Conservation (phyloP, 139 green algal genomes). For the Chlamydomonas schloesseri region DNA sequence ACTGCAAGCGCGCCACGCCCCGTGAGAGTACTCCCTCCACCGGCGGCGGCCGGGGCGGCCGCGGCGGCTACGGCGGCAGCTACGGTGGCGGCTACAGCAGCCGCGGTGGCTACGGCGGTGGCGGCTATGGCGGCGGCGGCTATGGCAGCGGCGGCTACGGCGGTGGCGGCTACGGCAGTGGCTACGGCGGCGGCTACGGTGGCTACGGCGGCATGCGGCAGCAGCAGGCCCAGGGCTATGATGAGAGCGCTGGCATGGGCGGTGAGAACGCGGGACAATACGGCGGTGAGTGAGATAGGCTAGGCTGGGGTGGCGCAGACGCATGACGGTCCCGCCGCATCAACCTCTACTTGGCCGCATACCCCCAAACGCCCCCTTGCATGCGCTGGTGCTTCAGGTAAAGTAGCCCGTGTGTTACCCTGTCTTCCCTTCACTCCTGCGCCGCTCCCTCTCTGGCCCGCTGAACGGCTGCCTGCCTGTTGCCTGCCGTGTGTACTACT, state of each 20-base stretch:
- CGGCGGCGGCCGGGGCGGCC: not conserved
- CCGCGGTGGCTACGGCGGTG: slow-evolving; percentile 15
- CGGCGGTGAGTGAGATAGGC: too few relatives aligned
- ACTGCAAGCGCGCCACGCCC: slow-evolving; percentile 81
- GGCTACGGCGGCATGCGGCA: not conserved
- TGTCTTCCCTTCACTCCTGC: too few relatives aligned
- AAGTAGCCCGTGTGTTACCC: too few relatives aligned
- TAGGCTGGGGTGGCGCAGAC: too few relatives aligned
- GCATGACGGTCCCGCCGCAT: too few relatives aligned
- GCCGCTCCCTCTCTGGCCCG: too few relatives aligned
- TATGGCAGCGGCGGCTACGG: slow-evolving; percentile 1
- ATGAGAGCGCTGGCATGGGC: not conserved
- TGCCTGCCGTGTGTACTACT: too few relatives aligned
- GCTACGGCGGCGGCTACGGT: not conserved
- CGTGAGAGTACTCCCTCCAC: slow-evolving; percentile 65
- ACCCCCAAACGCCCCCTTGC: too few relatives aligned
- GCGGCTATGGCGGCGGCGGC: slow-evolving; percentile 4
- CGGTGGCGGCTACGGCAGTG: slow-evolving; percentile 1
- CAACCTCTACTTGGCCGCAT: too few relatives aligned
- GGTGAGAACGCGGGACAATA: not conserved
- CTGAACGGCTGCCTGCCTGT: too few relatives aligned
- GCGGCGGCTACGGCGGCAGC: not conserved
- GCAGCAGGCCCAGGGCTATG: not conserved
- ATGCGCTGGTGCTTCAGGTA: too few relatives aligned
- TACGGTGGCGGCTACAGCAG: not conserved